Evolutionary conservation across 345 rosid genomes (phyloP), one percentile per base, ranked within the genome.

Genomic region (Rhodamnia argentea): DNA sequence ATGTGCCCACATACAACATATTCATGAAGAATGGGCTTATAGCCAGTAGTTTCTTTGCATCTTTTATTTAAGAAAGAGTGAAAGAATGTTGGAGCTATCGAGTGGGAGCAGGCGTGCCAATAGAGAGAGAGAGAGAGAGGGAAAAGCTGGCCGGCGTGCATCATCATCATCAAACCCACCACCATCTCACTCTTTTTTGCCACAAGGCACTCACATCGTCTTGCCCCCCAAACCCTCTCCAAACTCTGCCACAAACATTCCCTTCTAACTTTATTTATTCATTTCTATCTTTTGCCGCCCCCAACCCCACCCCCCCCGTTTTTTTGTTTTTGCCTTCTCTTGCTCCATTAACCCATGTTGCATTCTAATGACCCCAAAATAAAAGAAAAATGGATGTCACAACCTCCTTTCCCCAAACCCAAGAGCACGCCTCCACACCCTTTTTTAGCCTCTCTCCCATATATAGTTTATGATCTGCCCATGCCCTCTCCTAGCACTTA

Each of bases 101-200:
- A 91, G 94, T 91, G 95, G 94, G 94, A 88, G 91, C 92, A 93
- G 90, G 96, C 95, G 96, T 94, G 94, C 94, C 93, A 90, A 85
- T 74, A 83, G 88, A 82, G 75, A 50, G 57, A 90, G 86, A 37
- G 40, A 37, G 88, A 82, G 75, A 50, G 57, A 90, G 86, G 50
- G 40, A 87, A 95, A 96, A 95, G 98, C 98, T 95, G 98, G 98
- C 95, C 95, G 96, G 99, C 98, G 96, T 96, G 99, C 98, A 90
- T 88, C 92, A 90, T 89, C 93, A 92, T 93, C 93, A 94, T 94
- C 93, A 52, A 92, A 91, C 93, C 92, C 95, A 87, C 90, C 91
- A 88, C 85, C 87, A 57, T 83, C 86, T 37, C 70, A 70, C 81
- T 20, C 75, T 59, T n/a, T 86, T 52, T n/a, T 86, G 86, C 20